Conservation (phyloP, 208 protist genomes). For the Trypanosoma scelopori region DNA sequence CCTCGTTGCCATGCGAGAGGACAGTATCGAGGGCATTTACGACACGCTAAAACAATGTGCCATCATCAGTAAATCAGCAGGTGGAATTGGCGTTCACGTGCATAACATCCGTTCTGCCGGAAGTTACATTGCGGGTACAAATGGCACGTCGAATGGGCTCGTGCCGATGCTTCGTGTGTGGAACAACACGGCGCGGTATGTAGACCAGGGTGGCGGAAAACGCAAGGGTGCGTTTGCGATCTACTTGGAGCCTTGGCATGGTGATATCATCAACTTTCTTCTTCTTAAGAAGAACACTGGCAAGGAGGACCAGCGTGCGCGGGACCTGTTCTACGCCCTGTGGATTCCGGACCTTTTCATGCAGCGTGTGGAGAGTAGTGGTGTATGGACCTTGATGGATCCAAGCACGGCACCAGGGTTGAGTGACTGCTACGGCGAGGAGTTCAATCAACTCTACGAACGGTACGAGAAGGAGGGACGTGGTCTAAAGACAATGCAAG, state of each 20-base stretch:
- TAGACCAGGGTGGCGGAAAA: constrained; percentile 98
- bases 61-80: constrained; percentile 97
- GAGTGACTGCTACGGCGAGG: constrained; percentile 94
- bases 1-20: constrained; percentile 98
- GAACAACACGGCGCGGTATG: constrained; percentile 99
- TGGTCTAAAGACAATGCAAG: constrained; percentile 87
- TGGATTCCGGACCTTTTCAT: constrained; percentile 99
- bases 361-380: constrained; percentile 95
- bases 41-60: constrained; percentile 99
- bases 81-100: constrained; percentile 97
- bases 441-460: constrained; percentile 95
- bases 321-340: constrained; percentile 99
- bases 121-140: constrained; percentile 98
- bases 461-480: constrained; percentile 93
- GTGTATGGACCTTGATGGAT: constrained; percentile 98
- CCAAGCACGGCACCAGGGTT: constrained; percentile 96
- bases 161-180: constrained; percentile 99
- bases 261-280: constrained; percentile 98
- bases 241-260: constrained; percentile 99
- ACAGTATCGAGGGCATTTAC: constrained; percentile 99
- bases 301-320: constrained; percentile 96
- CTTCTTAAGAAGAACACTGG: constrained; percentile 98
- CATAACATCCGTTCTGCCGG: constrained; percentile 96
- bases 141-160: constrained; percentile 96
- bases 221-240: constrained; percentile 99